Base-by-base conservation (phyloP, 1,284 basidiomycete genomes). In the Testicularia cyperi region DNA sequence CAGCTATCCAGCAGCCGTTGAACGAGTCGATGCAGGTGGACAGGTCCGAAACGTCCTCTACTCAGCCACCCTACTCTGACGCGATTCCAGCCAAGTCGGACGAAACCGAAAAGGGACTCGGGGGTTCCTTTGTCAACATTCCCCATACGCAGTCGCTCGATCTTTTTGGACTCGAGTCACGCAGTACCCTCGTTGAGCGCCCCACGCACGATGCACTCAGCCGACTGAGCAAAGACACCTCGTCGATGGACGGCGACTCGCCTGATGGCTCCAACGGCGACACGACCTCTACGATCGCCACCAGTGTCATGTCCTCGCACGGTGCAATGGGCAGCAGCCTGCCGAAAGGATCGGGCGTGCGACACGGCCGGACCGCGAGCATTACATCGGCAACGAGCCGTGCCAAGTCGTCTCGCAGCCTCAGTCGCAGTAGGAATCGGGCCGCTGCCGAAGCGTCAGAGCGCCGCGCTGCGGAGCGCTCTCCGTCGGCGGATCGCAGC, bases 231-330 rank as follows among this genome's bases (percentile, higher is more conserved):
- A 61, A 43, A 26, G 57, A 61, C n/a, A 37, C 46, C 8, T 49
- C 51, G 7, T 58, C 46, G 20, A 64, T 64, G 55, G 61, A 64
- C 24, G 61, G 44, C 19, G 61, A 64, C 10, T 64, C 61, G 3
- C 61, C 61, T 18, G 61, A 64, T 23, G 61, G 61, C 5, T 64
- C 55, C 30, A 54, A 54, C 24, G 61, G 61, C 25, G 61, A 64
- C 40, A 47, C 61, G n/a, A 54, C 47, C 18, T 64, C 55, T 12
- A 64, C 61, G 20, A 21, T 64, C n/a, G 61, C 61, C 16, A 58
- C 61, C 13, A 64, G 61, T 38, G 36, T 58, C 8, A 21, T 60
- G n/a, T 58, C 61, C n/a, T 64, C 61, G 3, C 24, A 48, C 15
- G 51, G 46, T 16, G 60, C 61, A 14, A 58, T 46, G 10, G 51